These are phyloP conservation scores for Penicillium sclerotigenum DNA, from an alignment of 2,329 filamentous ascomycete genomes.

Conservation along the genomic window DNA sequence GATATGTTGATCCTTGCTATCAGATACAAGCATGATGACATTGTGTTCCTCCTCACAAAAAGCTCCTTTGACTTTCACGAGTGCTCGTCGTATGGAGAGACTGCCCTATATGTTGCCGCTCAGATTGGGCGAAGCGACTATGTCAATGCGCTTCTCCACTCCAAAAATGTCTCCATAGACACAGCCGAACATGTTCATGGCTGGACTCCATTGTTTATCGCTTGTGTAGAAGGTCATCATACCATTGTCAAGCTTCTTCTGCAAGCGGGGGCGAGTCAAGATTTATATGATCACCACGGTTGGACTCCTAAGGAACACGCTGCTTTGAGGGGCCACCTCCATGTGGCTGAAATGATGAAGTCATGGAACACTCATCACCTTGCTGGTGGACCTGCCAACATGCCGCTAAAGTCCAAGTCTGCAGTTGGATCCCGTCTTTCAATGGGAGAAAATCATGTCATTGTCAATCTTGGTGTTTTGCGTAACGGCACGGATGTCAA, in stretches of 20 bases:
- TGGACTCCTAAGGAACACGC: constrained; percentile 39
- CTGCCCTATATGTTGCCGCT: background rate
- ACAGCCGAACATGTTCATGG: too few species aligned
- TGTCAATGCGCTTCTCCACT: too few species aligned
- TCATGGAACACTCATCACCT: background rate
- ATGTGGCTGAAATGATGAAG: constrained; percentile 21
- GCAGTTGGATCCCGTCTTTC: background rate
- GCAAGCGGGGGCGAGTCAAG: too few species aligned
- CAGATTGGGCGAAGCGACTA: constrained; percentile 4
- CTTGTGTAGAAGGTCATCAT: too few species aligned
- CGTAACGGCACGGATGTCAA: constrained; percentile 3
- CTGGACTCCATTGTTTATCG: too few species aligned
- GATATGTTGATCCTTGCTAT: too few species aligned
- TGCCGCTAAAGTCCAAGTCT: background rate
- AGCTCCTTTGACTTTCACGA: too few species aligned
- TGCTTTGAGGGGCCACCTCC: constrained; percentile 34
- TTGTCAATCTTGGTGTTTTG: constrained; percentile 11
- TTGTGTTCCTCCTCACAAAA: too few species aligned
- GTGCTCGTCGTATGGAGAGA: too few species aligned
- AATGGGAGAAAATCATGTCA: background rate
- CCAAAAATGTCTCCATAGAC: too few species aligned
- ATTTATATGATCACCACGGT: constrained; percentile 30
- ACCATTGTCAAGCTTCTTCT: too few species aligned
- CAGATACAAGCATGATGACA: too few species aligned
- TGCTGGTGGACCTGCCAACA: background rate